phyloP scores from a whole-genome alignment of 371 early-diverging fungal genomes.

The Mucor racemosus region DNA sequence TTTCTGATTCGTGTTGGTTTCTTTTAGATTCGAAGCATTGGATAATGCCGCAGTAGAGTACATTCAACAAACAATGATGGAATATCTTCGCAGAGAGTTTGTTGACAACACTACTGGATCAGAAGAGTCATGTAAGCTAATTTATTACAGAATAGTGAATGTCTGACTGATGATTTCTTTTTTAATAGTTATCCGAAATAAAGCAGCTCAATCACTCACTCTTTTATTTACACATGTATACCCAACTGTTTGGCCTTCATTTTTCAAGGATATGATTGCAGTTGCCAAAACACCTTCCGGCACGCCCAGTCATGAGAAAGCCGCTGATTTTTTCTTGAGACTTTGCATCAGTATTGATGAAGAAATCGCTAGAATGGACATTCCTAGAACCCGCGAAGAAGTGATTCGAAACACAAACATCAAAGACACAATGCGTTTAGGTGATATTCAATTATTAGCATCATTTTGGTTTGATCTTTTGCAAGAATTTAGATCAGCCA shows the following conservation, averaged over 20 bases:
- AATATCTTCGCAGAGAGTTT: constrained; percentile 69
- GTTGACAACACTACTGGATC: constrained; percentile 57
- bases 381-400: constrained; percentile 76
- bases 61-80: constrained; percentile 75
- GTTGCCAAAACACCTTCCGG: constrained; percentile 59
- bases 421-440: constrained; percentile 93
- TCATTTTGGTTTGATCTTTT: constrained; percentile 79
- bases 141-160: too few relatives aligned
- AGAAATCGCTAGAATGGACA: constrained; percentile 83
- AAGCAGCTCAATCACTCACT: constrained; percentile 85
- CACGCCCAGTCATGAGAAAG: constrained; percentile 53
- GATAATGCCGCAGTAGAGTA: constrained; percentile 61
- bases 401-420: constrained; percentile 77
- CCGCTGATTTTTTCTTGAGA: constrained; percentile 83
- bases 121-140: constrained; percentile 58
- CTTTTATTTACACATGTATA: constrained; percentile 84
- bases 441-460: constrained; percentile 77
- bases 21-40: constrained; percentile 55
- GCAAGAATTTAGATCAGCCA: constrained; percentile 56
- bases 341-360: constrained; percentile 87
- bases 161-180: neutral
- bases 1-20: neutral
- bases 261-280: constrained; percentile 84
- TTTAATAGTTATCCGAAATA: constrained; percentile 78
- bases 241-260: constrained; percentile 84